These are phyloP conservation scores for Glycyrrhiza uralensis DNA, from an alignment of 306 rosid genomes.

Conservation along the genomic window DNA sequence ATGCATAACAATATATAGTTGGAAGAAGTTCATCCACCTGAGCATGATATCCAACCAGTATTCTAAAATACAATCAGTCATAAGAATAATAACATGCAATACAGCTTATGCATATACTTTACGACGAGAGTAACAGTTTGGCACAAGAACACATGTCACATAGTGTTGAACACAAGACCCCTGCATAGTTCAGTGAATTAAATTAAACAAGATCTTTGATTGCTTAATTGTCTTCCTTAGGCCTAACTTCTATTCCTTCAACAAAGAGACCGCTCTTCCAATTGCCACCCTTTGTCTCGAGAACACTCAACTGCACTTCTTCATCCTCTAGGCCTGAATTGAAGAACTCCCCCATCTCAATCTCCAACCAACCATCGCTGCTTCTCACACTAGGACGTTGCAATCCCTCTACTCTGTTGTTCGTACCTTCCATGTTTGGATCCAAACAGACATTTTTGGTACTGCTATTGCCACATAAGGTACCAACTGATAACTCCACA, in stretches of 20 bases:
- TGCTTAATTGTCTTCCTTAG: slow-evolving; percentile 24
- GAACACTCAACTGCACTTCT: slow-evolving; percentile 43
- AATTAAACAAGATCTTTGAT: neutral
- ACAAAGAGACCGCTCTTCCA: slow-evolving; percentile 57
- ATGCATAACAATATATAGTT: no score
- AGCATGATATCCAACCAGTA: no score
- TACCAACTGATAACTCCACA: slow-evolving; percentile 34
- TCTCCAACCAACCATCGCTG: slow-evolving; percentile 62
- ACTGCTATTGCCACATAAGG: neutral
- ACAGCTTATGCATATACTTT: no score
- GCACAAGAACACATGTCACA: no score
- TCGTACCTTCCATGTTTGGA: neutral
- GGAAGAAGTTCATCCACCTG: no score
- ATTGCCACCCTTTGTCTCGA: slow-evolving; percentile 29
- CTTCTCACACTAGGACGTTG: slow-evolving; percentile 37
- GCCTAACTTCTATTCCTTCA: slow-evolving; percentile 73
- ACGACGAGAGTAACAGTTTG: no score
- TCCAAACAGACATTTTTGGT: slow-evolving; percentile 20
- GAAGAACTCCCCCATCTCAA: slow-evolving; percentile 66
- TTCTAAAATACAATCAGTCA: no score
- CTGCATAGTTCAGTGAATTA: neutral
- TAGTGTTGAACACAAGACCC: no score
- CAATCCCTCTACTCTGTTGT: neutral
- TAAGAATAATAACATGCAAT: no score
- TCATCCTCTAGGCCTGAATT: slow-evolving; percentile 33